These are phyloP conservation scores for Phycomyces nitens DNA, from an alignment of 192 early-diverging fungal genomes.

Conservation along the genomic window DNA sequence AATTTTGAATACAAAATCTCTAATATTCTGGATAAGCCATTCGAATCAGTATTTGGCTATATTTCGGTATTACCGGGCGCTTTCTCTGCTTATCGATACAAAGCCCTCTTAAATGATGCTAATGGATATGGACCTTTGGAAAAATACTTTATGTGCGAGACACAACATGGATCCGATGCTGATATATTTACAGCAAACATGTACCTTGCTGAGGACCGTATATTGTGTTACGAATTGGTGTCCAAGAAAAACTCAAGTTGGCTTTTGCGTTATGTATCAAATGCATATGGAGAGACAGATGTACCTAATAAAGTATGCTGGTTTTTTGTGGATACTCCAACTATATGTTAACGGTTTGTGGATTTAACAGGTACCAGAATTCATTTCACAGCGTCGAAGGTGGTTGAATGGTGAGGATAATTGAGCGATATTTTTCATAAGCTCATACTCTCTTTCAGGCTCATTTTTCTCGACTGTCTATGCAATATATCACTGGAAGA, in stretches of 20 bases:
- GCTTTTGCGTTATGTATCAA: constrained; percentile 70
- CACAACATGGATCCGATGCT: constrained; percentile 46
- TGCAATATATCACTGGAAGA: constrained; percentile 55
- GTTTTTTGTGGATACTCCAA: not conserved
- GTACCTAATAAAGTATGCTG: constrained; percentile 59
- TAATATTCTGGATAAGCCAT: constrained; percentile 63
- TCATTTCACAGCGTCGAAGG: constrained; percentile 75
- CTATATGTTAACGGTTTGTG: not conserved
- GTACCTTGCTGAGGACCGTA: constrained; percentile 85
- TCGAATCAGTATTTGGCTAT: constrained; percentile 84
- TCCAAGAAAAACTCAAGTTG: constrained; percentile 66
- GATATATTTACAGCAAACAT: constrained; percentile 76
- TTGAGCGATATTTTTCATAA: not conserved
- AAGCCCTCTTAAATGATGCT: constrained; percentile 63
- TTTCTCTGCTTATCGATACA: constrained; percentile 81
- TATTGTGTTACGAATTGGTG: constrained; percentile 82
- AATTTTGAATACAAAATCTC: constrained; percentile 76
- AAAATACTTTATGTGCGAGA: constrained; percentile 75
- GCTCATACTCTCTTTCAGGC: constrained; percentile 8
- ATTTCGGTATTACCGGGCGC: constrained; percentile 86
- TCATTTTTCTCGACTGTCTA: constrained; percentile 75
- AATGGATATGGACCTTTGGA: constrained; percentile 58
- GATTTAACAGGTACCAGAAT: constrained; percentile 49
- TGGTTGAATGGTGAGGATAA: constrained; percentile 64
- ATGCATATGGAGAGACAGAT: constrained; percentile 78